A percentile compares a stretch with the other conserved stretches of the same genome.
These are phyloP conservation scores for Asparagopsis taxiformis DNA, from an alignment of 31 red algal species.

Conservation along the genomic window DNA sequence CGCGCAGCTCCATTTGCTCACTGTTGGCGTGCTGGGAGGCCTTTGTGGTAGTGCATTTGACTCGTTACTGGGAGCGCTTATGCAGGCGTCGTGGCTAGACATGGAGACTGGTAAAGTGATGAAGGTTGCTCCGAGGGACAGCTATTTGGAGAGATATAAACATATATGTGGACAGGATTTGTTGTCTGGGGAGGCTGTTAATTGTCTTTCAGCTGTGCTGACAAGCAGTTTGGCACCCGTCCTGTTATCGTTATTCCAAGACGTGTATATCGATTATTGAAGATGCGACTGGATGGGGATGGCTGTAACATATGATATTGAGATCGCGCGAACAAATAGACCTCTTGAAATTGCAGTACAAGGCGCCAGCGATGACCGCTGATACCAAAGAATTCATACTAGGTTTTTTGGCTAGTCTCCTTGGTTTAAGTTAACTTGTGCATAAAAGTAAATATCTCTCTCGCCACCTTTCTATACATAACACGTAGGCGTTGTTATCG, in stretches of 20 bases:
- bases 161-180: conserved; percentile 32
- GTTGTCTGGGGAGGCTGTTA: conserved; percentile 36
- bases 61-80: conserved; percentile 21
- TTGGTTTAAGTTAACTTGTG: no score
- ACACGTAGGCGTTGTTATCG: not conserved
- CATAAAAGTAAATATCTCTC: no score
- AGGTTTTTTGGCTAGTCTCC: no score
- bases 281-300: not conserved
- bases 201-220: conserved; percentile 9
- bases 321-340: no score
- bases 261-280: not conserved
- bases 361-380: no score
- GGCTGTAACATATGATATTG: not conserved
- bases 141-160: not conserved
- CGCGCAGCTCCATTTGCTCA: conserved; percentile 25
- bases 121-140: conserved; percentile 4
- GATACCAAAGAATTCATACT: no score
- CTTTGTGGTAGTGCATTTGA: conserved; percentile 29
- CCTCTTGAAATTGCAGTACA: no score
- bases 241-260: conserved; percentile 14
- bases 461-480: no score
- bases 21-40: conserved; percentile 21
- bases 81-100: conserved; percentile 23
- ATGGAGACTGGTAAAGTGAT: conserved; percentile 25
- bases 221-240: conserved; percentile 25